Percentiles rank a stretch among this genome's conserved stretches.
Evolutionary conservation across 2,329 filamentous ascomycete species (phyloP).

Genomic region (Clathrospora elynae): DNA sequence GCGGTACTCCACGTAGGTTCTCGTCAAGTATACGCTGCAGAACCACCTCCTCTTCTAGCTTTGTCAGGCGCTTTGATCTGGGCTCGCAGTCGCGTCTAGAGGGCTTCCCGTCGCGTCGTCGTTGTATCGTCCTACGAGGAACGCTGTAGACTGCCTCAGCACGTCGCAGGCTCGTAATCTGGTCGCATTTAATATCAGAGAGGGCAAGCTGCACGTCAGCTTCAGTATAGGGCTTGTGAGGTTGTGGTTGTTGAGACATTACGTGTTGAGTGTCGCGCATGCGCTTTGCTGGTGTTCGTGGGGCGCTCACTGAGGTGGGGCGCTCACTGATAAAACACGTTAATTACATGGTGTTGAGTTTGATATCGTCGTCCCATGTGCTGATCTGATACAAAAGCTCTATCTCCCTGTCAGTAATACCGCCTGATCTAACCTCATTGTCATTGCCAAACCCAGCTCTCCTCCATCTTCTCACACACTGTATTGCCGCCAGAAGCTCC

Average conservation of each 20-base stretch:
- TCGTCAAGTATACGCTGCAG: constrained; percentile 1
- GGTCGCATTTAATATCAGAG: constrained; percentile 1
- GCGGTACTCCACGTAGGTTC: background rate
- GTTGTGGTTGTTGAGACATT: constrained; percentile 8
- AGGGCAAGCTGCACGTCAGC: constrained; percentile 7
- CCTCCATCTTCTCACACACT: too few relatives aligned
- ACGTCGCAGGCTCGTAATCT: constrained; percentile 5
- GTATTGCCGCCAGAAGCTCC: too few relatives aligned
- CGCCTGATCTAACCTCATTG: too few relatives aligned
- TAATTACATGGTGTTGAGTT: too few relatives aligned
- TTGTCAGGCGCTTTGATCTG: constrained; percentile 1
- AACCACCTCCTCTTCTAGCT: constrained; percentile 1
- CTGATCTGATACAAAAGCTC: too few relatives aligned
- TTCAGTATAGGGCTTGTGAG: constrained; percentile 7
- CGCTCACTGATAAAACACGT: too few relatives aligned
- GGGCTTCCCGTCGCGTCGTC: constrained; percentile 3
- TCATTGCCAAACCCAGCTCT: too few relatives aligned
- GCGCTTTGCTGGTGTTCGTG: background rate
- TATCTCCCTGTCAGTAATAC: too few relatives aligned
- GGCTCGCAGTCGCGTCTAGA: constrained; percentile 1
- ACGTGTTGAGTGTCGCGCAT: constrained; percentile 2
- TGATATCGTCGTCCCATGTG: too few relatives aligned
- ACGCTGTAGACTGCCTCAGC: constrained; percentile 7
- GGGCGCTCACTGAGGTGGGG: constrained; percentile 2
- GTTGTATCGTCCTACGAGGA: constrained; percentile 1